Percentiles rank a stretch among this genome's conserved stretches.
These are phyloP conservation scores for Lentinula boryana DNA, from an alignment of 768 basidiomycete genomes.

Conservation along the genomic window DNA sequence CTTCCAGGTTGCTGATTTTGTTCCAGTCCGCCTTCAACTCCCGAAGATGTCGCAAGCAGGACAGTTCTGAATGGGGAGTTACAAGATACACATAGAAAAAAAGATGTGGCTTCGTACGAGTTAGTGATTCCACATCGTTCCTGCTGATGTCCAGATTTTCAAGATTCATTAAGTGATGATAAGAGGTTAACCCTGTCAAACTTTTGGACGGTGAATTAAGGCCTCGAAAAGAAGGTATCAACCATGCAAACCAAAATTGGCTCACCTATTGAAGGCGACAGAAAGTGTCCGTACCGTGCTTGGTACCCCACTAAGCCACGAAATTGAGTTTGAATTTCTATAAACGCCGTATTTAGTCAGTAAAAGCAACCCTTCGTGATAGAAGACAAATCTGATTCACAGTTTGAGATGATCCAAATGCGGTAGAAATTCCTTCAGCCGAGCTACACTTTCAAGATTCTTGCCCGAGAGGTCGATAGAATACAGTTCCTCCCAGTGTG, in stretches of 20 bases:
- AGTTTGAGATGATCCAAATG: conserved; percentile 67
- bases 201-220: conserved; percentile 30
- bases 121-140: conserved; percentile 85
- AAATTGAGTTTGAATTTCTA: conserved; percentile 69
- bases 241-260: neutral
- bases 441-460: conserved; percentile 73
- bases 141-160: conserved; percentile 87
- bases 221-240: neutral
- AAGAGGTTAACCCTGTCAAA: conserved; percentile 82
- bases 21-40: conserved; percentile 92
- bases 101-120: conserved; percentile 46
- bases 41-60: conserved; percentile 76
- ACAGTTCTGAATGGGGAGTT: conserved; percentile 53
- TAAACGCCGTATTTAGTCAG: conserved; percentile 1
- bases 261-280: conserved; percentile 70
- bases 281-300: conserved; percentile 68
- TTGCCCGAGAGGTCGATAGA: conserved; percentile 70
- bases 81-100: conserved; percentile 3
- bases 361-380: neutral
- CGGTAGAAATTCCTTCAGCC: conserved; percentile 87
- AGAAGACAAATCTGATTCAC: conserved; percentile 40
- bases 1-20: conserved; percentile 64
- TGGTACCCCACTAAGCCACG: conserved; percentile 79
- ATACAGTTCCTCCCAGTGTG: conserved; percentile 82
- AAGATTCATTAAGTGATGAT: conserved; percentile 78